A percentile compares a stretch with the other conserved stretches of the same genome.
Evolutionary conservation across 306 rosid species (phyloP).

Genomic region (Pterocarpus macrocarpus): DNA sequence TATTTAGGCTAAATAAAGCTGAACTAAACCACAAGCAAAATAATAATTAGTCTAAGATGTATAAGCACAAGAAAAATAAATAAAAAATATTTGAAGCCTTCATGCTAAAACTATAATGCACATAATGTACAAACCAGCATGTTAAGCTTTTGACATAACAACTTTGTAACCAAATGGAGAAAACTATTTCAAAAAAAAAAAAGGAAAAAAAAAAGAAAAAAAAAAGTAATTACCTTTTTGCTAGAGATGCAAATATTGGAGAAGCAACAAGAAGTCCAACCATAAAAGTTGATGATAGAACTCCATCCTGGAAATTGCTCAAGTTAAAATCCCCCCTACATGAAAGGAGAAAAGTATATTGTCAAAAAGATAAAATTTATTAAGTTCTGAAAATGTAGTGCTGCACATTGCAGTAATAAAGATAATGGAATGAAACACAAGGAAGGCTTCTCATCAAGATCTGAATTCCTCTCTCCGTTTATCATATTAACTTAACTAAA

Average conservation of each 20-base stretch:
- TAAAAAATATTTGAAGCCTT: neutral
- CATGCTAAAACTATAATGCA: neutral
- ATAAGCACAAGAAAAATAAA: conserved; percentile 31
- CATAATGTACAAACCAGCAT: neutral
- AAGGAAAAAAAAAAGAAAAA: neutral
- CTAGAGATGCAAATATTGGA: conserved; percentile 74
- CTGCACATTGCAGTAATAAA: conserved; percentile 3
- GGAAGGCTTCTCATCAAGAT: neutral
- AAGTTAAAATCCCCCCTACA: conserved; percentile 71
- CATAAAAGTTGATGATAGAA: conserved; percentile 84
- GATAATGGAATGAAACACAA: conserved; percentile 22
- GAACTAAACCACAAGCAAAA: neutral
- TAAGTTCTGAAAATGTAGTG: neutral
- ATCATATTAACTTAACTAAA: neutral
- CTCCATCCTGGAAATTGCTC: conserved; percentile 77
- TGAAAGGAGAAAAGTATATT: conserved; percentile 8
- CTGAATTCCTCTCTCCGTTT: neutral
- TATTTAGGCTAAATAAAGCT: conserved; percentile 19
- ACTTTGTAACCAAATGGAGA: conserved; percentile 22
- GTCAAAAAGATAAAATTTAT: neutral
- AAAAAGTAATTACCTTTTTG: conserved; percentile 63
- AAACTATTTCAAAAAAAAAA: neutral
- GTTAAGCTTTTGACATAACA: conserved; percentile 12
- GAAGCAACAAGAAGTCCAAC: conserved; percentile 81
- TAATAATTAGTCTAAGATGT: neutral